phyloP scores from a whole-genome alignment of 2,329 filamentous ascomycete species.

The Fusarium tuaranense region DNA sequence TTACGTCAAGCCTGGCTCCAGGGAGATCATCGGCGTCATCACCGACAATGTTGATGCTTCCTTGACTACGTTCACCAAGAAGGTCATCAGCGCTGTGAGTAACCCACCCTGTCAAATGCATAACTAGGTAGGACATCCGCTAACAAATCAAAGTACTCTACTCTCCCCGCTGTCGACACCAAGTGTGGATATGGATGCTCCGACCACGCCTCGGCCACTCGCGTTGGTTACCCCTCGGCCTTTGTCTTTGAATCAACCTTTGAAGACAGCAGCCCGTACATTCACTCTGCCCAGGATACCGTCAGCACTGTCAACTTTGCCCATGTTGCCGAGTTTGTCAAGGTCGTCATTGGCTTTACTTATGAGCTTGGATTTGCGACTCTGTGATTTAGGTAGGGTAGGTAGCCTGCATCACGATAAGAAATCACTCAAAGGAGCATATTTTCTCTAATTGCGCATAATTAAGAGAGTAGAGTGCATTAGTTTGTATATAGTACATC shows the following conservation, averaged over 20 bases:
- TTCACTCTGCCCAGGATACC: constrained; percentile 79
- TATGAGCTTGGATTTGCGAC: constrained; percentile 67
- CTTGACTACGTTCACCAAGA: constrained; percentile 53
- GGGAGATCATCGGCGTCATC: constrained; percentile 51
- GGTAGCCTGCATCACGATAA: neutral
- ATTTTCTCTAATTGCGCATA: neutral
- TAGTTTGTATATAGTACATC: neutral
- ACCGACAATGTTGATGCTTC: constrained; percentile 53
- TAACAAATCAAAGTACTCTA: constrained; percentile 44
- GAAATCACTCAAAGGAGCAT: neutral
- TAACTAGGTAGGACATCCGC: fast-evolving
- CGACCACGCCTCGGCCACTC: constrained; percentile 73
- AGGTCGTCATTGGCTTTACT: constrained; percentile 59
- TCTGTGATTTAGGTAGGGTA: constrained; percentile 8
- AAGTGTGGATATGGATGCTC: constrained; percentile 71
- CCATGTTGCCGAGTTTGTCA: constrained; percentile 74
- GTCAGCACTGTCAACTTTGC: constrained; percentile 76
- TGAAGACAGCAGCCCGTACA: constrained; percentile 73
- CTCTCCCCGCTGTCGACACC: constrained; percentile 58
- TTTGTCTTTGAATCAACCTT: constrained; percentile 74
- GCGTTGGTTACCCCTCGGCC: constrained; percentile 73
- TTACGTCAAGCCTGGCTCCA: constrained; percentile 48
- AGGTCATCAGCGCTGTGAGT: constrained; percentile 48
- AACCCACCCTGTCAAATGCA: neutral
- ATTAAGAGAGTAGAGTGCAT: neutral